These are phyloP conservation scores for Thymus quinquecostatus DNA, from an alignment of 257 asterid species.

Conservation along the genomic window DNA sequence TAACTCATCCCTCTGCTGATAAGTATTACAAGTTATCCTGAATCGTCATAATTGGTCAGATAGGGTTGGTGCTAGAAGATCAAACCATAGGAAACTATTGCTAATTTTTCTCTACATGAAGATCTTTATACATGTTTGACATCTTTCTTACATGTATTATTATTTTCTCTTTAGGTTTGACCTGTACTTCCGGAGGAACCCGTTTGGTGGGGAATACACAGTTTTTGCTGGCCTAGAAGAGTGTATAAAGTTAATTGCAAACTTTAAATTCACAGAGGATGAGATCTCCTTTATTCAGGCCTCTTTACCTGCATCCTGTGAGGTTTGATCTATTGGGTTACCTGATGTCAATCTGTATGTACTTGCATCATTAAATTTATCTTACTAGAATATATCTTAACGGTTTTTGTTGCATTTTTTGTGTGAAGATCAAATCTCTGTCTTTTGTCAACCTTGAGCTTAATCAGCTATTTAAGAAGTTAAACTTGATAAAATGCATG, in stretches of 20 bases:
- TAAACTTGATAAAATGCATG: conserved; percentile 11
- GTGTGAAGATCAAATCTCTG: background rate
- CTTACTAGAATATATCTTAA: conserved; percentile 2
- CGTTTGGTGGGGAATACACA: conserved; percentile 98
- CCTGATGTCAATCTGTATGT: conserved; percentile 9
- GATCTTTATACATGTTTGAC: conserved; percentile 14
- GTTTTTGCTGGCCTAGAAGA: conserved; percentile 96
- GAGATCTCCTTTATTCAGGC: conserved; percentile 74
- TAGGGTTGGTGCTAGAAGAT: conserved; percentile 1
- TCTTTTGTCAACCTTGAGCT: background rate
- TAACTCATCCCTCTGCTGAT: too few species aligned
- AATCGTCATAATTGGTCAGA: background rate
- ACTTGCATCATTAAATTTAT: conserved; percentile 14
- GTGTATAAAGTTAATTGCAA: conserved; percentile 88
- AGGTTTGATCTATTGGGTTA: conserved; percentile 53
- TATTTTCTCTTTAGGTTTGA: conserved; percentile 68
- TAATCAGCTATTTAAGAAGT: conserved; percentile 12
- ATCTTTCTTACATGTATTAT: conserved; percentile 24
- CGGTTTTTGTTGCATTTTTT: conserved; percentile 5
- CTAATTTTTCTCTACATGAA: background rate
- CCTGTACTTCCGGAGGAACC: conserved; percentile 78
- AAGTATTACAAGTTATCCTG: background rate
- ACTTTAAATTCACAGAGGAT: conserved; percentile 74
- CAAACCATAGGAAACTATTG: background rate
- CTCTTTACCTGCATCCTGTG: conserved; percentile 80